These are phyloP conservation scores for Calendula officinalis DNA, from an alignment of 129 eudicot genomes.

Conservation along the genomic window DNA sequence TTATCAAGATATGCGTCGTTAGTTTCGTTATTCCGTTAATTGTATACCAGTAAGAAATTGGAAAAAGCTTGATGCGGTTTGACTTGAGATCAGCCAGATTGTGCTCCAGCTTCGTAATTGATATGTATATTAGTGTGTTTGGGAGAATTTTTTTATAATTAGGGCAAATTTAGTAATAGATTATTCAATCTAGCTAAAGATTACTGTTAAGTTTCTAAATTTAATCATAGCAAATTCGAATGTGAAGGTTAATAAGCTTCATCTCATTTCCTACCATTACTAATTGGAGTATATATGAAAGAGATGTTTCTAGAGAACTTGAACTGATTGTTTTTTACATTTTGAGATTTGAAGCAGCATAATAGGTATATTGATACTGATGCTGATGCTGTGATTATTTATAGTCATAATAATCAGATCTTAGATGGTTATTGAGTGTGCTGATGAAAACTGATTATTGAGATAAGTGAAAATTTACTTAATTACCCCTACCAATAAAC, in stretches of 20 bases:
- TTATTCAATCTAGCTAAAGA: not conserved
- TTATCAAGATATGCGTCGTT: not conserved
- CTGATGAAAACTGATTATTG: not conserved
- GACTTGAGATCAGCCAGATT: not conserved
- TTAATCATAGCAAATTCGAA: not conserved
- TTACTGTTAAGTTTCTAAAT: not conserved
- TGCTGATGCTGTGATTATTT: not conserved
- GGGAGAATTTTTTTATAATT: not conserved
- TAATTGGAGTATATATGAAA: no score
- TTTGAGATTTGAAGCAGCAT: constrained; percentile 13
- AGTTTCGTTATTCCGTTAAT: constrained; percentile 1
- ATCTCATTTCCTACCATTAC: not conserved
- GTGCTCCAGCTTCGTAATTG: not conserved
- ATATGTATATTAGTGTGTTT: not conserved
- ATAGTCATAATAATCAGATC: not conserved
- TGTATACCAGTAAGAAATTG: not conserved
- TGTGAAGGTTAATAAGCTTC: not conserved
- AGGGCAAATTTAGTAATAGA: not conserved
- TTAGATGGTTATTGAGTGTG: not conserved
- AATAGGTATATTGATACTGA: not conserved
- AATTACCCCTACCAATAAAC: constrained; percentile 2
- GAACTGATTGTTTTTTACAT: not conserved
- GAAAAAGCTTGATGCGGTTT: not conserved
- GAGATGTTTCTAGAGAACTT: not conserved
- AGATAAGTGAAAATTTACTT: not conserved